These are phyloP conservation scores for Lichtheimia hyalospora DNA, from an alignment of 371 early-diverging fungal genomes.

Conservation along the genomic window DNA sequence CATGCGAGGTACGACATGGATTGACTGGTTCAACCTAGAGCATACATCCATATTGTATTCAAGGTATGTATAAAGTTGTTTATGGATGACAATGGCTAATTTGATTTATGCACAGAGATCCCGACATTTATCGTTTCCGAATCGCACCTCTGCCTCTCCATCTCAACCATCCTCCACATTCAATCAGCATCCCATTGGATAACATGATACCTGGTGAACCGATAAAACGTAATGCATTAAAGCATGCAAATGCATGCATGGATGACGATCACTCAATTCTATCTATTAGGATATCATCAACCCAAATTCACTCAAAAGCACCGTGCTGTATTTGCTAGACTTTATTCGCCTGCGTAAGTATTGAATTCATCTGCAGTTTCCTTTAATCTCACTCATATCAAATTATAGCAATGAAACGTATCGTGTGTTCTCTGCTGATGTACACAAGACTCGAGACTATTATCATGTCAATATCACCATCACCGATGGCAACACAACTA, in stretches of 20 bases:
- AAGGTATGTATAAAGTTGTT: constrained; percentile 21
- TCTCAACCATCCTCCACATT: constrained; percentile 24
- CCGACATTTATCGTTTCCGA: constrained; percentile 38
- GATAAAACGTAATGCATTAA: constrained; percentile 18
- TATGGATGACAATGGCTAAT: background rate
- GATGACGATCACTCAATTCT: background rate
- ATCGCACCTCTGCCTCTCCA: constrained; percentile 26
- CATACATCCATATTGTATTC: constrained; percentile 31
- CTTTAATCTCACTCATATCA: background rate
- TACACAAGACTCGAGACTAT: constrained; percentile 23
- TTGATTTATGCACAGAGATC: constrained; percentile 30
- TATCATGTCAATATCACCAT: constrained; percentile 28
- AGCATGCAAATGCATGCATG: background rate
- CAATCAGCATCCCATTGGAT: constrained; percentile 6
- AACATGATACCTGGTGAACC: constrained; percentile 23
- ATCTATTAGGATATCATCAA: constrained; percentile 26
- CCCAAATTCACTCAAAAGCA: constrained; percentile 22
- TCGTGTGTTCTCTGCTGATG: constrained; percentile 26
- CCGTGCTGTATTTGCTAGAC: constrained; percentile 13
- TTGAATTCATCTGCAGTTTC: background rate
- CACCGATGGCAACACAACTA: constrained; percentile 20
- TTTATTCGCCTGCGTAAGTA: constrained; percentile 34
- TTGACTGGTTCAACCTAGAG: constrained; percentile 34
- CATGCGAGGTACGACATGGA: constrained; percentile 43
- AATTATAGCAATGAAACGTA: constrained; percentile 24